These are phyloP conservation scores for Termitomyces eurrhizus DNA, from an alignment of 768 basidiomycete genomes.

Conservation along the genomic window DNA sequence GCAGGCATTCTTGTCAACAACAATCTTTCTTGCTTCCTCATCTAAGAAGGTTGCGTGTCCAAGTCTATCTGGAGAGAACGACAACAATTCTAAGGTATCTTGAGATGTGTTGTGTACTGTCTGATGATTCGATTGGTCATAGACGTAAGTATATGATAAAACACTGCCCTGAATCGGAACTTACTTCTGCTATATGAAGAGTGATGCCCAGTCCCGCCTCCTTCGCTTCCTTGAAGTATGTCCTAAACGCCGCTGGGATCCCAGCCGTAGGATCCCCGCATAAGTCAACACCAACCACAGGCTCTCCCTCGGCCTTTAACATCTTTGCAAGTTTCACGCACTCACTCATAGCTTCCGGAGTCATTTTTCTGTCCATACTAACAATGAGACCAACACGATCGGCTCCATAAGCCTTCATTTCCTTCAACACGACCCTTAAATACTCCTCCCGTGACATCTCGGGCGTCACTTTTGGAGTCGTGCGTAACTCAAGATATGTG, in stretches of 20 bases:
- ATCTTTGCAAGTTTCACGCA: conserved; percentile 53
- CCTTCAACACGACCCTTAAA: conserved; percentile 59
- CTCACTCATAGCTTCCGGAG: conserved; percentile 42
- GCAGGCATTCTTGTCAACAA: conserved; percentile 49
- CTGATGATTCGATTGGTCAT: conserved; percentile 22
- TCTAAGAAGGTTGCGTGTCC: conserved; percentile 82
- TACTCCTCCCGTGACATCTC: conserved; percentile 61
- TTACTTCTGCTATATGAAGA: conserved; percentile 81
- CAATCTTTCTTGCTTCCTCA: conserved; percentile 51
- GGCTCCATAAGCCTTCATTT: conserved; percentile 53
- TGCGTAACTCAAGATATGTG: conserved; percentile 78
- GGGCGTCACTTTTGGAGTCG: conserved; percentile 60
- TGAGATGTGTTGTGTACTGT: conserved; percentile 41
- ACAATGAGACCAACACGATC: conserved; percentile 60
- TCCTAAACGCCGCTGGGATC: conserved; percentile 46
- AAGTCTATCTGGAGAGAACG: conserved; percentile 60
- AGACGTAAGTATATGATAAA: not conserved
- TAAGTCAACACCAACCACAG: conserved; percentile 75
- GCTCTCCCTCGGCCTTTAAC: conserved; percentile 51
- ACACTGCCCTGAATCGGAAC: conserved; percentile 7
- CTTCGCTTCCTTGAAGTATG: conserved; percentile 51
- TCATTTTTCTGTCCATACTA: conserved; percentile 75
- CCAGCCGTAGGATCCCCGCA: conserved; percentile 74
- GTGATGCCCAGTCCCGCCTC: conserved; percentile 67
- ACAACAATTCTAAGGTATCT: conserved; percentile 61